These are phyloP conservation scores for Alternaria sp. DNA, from an alignment of 2,329 filamentous ascomycete genomes.

Conservation along the genomic window DNA sequence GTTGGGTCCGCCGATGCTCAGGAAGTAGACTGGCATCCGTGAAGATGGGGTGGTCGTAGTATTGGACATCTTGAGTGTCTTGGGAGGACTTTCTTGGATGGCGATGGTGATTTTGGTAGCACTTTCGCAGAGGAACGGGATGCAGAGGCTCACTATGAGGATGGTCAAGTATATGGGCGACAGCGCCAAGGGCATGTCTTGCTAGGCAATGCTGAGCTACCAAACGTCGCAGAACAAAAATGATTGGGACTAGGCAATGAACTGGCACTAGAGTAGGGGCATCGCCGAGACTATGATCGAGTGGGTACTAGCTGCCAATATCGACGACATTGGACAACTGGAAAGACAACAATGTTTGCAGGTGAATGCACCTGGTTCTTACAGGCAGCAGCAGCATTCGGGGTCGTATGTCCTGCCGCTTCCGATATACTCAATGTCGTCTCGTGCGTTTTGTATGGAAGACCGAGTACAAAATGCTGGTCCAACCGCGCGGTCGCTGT, in stretches of 20 bases:
- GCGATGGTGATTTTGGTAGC: background rate
- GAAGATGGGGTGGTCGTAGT: background rate
- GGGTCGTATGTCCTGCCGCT: background rate
- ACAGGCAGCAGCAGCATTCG: background rate
- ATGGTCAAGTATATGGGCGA: background rate
- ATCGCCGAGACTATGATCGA: background rate
- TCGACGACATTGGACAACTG: background rate
- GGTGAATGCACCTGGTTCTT: background rate
- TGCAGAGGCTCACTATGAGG: background rate
- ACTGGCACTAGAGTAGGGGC: background rate
- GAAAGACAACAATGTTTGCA: background rate
- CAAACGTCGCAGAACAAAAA: background rate
- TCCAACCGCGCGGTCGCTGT: background rate
- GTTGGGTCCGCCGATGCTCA: background rate
- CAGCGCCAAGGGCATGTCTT: background rate
- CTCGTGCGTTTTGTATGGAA: background rate
- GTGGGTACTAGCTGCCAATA: background rate
- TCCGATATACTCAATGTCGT: background rate
- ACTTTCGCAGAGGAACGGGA: background rate
- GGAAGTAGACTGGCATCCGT: background rate
- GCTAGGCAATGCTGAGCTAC: background rate
- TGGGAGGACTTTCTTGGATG: background rate
- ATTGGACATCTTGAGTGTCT: background rate
- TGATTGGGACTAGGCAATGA: background rate
- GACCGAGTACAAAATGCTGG: background rate